phyloP scores from a whole-genome alignment of 2,329 filamentous ascomycete genomes.

The Penicillium oxalicum region DNA sequence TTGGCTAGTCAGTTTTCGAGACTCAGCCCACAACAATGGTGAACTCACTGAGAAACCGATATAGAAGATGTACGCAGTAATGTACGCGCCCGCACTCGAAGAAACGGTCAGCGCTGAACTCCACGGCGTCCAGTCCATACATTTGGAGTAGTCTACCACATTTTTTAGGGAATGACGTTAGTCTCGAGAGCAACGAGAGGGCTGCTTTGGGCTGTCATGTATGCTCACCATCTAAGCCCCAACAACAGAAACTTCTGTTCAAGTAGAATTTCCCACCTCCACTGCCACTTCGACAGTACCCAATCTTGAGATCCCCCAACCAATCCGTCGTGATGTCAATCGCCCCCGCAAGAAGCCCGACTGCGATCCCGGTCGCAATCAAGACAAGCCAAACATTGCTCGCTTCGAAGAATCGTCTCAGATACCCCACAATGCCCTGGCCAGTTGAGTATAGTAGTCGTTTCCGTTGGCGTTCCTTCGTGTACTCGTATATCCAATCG shows the following conservation, averaged over 20 bases:
- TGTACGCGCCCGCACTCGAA: slow-evolving; percentile 65
- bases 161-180: slow-evolving; percentile 9
- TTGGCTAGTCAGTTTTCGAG: slow-evolving; percentile 18
- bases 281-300: slow-evolving; percentile 70
- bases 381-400: slow-evolving; percentile 90
- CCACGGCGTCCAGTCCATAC: slow-evolving; percentile 84
- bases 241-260: slow-evolving; percentile 87
- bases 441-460: slow-evolving; percentile 66
- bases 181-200: not conserved
- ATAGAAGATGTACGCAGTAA: slow-evolving; percentile 84
- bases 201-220: not conserved
- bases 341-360: slow-evolving; percentile 75
- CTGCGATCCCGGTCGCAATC: slow-evolving; percentile 74
- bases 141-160: slow-evolving; percentile 61
- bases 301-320: slow-evolving; percentile 86
- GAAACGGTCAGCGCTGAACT: slow-evolving; percentile 63
- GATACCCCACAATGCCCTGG: slow-evolving; percentile 65
- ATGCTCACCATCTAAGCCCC: slow-evolving; percentile 65
- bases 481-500: slow-evolving; percentile 99
- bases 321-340: slow-evolving; percentile 91
- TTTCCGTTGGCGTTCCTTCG: slow-evolving; percentile 84
- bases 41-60: slow-evolving; percentile 66
- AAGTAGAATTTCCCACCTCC: slow-evolving; percentile 87
- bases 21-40: not conserved
- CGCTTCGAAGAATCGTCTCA: slow-evolving; percentile 69